Evolutionary conservation across 257 asterid species (phyloP), one percentile per base, ranked within the genome.

Genomic region (Solanum bulbocastanum): DNA sequence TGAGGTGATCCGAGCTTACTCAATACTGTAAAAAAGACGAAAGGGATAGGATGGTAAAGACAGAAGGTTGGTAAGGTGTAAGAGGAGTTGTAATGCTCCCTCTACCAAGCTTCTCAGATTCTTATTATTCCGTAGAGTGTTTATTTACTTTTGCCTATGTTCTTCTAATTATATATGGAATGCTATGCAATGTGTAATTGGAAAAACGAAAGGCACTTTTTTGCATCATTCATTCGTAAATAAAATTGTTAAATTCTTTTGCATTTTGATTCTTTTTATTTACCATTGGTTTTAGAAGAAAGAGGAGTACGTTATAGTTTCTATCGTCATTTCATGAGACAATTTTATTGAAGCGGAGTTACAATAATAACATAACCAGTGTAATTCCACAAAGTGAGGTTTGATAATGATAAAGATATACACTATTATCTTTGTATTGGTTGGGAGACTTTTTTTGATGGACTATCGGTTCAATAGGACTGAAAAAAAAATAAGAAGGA

Each of bases 1-100:
- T 10, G 98, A 96, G 95, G 99, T 96, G 92, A 91, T 96, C 88
- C 92, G 98, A 90, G 98, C 99, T 88, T 96, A 96, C 95, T 93
- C 98, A 74, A 92, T 95, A 92, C 92, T 95, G 92, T 96, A 92
- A 92, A 92, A 88, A 90, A 6, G 10, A 9, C 25, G 39, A 56
- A 49, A 88, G 49, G 37, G 58, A 83, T 79, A 60, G 88, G 87
- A 84, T 18, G 91, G 87, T 90, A 87, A 74, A 89, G 87, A 89
- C 65, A 52, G 93, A 84, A 84, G 71, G 65, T 73, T 71, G 91
- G 88, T 73, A 76, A 74, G 90, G 82, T 87, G 73, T 14, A 90
- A 72, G 90, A 86, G 93, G 90, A 87, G 92, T 88, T 88, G 33
- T 84, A 87, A 87, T 86, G 85, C 14, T 84, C 86, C 79, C 86